A percentile compares a stretch with the other conserved stretches of the same genome.
Evolutionary conservation across 441 rosid species (phyloP).

Genomic region (Erodium moschatum): DNA sequence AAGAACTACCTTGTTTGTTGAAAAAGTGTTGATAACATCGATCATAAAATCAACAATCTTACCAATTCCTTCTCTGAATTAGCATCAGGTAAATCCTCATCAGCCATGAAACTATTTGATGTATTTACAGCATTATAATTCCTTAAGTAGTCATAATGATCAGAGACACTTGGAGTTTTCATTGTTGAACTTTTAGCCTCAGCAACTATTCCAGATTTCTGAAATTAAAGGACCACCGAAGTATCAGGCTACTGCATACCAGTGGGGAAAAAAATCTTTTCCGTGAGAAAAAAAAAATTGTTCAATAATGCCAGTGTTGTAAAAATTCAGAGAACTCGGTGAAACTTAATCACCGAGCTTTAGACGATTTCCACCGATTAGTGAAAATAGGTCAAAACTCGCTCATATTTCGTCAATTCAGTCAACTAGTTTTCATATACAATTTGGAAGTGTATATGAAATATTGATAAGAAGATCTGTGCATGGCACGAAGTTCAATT

Average conservation of each 20-base stretch:
- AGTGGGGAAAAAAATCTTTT: not conserved
- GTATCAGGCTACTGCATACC: not conserved
- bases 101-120: slow-evolving; percentile 34
- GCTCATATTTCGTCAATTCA: no score
- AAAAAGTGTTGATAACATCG: not conserved
- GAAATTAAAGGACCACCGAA: slow-evolving; percentile 17
- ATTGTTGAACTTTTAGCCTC: slow-evolving; percentile 27
- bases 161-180: slow-evolving; percentile 20
- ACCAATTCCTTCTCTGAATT: slow-evolving; percentile 84
- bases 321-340: no score
- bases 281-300: not conserved
- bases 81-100: slow-evolving; percentile 49
- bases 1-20: not conserved
- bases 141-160: slow-evolving; percentile 30
- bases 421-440: no score
- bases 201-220: slow-evolving; percentile 20
- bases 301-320: no score
- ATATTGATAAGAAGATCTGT: no score
- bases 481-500: no score
- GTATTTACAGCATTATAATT: slow-evolving; percentile 35
- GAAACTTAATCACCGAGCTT: no score
- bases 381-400: no score
- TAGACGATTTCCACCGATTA: no score
- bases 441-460: no score
- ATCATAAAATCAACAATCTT: slow-evolving; percentile 6